These are phyloP conservation scores for Akanthomyces lecanii DNA, from an alignment of 2,329 filamentous ascomycete genomes.

Conservation along the genomic window DNA sequence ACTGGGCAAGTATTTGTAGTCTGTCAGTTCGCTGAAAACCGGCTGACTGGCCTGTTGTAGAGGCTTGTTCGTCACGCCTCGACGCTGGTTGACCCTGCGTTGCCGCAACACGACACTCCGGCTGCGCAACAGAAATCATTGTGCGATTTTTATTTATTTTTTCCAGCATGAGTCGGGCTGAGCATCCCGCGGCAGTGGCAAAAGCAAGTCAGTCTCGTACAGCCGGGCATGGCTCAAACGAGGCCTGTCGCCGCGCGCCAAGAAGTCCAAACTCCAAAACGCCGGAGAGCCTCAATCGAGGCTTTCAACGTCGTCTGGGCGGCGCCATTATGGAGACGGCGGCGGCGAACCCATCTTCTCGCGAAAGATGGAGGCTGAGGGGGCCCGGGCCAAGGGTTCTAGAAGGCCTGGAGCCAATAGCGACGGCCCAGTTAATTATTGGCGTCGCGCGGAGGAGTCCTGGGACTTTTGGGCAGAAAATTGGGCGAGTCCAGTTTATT, in stretches of 20 bases:
- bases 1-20: background rate
- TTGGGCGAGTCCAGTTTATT: slow-evolving; percentile 1
- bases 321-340: background rate
- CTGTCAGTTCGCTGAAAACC: too few species aligned
- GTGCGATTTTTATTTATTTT: background rate
- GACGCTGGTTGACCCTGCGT: background rate
- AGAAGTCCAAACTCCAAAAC: background rate
- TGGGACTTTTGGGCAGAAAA: background rate
- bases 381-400: background rate
- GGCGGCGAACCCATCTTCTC: background rate
- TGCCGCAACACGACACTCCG: background rate
- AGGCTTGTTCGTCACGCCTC: background rate
- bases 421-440: background rate
- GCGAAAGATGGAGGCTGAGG: background rate
- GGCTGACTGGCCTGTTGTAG: too few species aligned
- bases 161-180: background rate
- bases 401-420: slow-evolving; percentile 7
- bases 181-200: background rate
- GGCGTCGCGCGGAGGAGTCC: background rate
- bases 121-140: background rate
- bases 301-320: background rate
- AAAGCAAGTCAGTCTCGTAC: background rate
- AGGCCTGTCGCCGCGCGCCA: background rate
- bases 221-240: background rate
- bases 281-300: background rate